Evolutionary conservation across 345 rosid genomes (phyloP).

Genomic region (Lumnitzera racemosa): DNA sequence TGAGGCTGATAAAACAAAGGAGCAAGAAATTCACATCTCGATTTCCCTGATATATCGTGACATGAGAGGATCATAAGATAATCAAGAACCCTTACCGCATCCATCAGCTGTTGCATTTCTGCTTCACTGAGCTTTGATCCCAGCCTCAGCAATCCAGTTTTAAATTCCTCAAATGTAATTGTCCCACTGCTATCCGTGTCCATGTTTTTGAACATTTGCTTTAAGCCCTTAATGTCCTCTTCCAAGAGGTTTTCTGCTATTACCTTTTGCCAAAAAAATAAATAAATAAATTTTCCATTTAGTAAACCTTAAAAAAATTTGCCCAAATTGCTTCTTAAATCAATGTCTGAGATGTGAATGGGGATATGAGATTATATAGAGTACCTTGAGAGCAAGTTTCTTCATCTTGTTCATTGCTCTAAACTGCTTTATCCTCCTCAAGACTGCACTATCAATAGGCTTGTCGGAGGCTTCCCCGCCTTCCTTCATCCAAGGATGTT

Average conservation of each 20-base stretch:
- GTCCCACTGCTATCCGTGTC: constrained; percentile 84
- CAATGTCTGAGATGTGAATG: too few species aligned
- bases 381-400: constrained; percentile 24
- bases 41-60: background rate
- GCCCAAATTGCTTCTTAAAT: too few species aligned
- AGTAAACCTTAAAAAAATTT: background rate
- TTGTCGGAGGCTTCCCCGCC: constrained; percentile 8
- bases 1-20: background rate
- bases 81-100: constrained; percentile 55
- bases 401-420: constrained; percentile 10
- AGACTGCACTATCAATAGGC: constrained; percentile 8
- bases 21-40: background rate
- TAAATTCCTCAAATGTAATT: constrained; percentile 80
- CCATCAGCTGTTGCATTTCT: constrained; percentile 86
- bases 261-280: constrained; percentile 32
- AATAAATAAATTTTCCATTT: background rate
- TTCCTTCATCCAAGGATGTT: constrained; percentile 7
- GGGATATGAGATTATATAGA: too few species aligned
- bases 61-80: background rate
- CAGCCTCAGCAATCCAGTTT: constrained; percentile 51
- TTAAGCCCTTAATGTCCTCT: constrained; percentile 84
- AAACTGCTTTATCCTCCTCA: constrained; percentile 8
- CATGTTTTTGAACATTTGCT: constrained; percentile 75
- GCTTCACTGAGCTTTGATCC: constrained; percentile 75
- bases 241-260: constrained; percentile 75